phyloP scores from a whole-genome alignment of 805 yeast species.

The Kodamaea laetipori region DNA sequence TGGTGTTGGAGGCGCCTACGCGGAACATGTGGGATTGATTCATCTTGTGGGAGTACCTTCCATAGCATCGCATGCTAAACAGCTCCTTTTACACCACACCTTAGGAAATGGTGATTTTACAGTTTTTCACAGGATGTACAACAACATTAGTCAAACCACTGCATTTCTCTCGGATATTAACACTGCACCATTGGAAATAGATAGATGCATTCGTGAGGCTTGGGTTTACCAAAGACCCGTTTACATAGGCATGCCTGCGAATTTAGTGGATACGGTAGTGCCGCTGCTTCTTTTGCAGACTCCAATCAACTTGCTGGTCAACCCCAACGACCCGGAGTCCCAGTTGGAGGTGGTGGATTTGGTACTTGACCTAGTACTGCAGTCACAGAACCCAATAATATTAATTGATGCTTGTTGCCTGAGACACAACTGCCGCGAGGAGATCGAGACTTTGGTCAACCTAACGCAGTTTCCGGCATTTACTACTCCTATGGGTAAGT shows the following conservation, averaged over 20 bases:
- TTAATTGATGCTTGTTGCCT: constrained; percentile 26
- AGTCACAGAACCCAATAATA: constrained; percentile 23
- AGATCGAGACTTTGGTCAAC: constrained; percentile 21
- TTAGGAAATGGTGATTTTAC: constrained; percentile 21
- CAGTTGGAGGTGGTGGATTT: constrained; percentile 18
- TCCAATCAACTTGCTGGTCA: constrained; percentile 18
- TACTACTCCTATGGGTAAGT: constrained; percentile 29
- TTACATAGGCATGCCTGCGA: constrained; percentile 20
- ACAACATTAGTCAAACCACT: constrained; percentile 15
- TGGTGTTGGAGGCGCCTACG: constrained; percentile 21
- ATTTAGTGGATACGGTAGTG: constrained; percentile 19
- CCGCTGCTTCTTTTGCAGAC: constrained; percentile 13
- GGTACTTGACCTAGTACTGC: constrained; percentile 9
- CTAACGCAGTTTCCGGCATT: constrained; percentile 22
- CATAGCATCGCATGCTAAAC: constrained; percentile 17
- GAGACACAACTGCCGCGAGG: constrained; percentile 22
- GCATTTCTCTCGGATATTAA: constrained; percentile 16
- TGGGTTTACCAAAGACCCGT: constrained; percentile 21
- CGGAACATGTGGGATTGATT: constrained; percentile 20
- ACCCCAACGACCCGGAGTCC: constrained; percentile 16
- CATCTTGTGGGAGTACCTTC: constrained; percentile 21
- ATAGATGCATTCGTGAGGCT: constrained; percentile 20
- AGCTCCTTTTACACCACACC: constrained; percentile 20
- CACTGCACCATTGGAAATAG: constrained; percentile 18
- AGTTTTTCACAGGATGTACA: constrained; percentile 18